Base-by-base conservation (phyloP, 192 early-diverging fungal genomes). In the Chytriomyces sp. region DNA sequence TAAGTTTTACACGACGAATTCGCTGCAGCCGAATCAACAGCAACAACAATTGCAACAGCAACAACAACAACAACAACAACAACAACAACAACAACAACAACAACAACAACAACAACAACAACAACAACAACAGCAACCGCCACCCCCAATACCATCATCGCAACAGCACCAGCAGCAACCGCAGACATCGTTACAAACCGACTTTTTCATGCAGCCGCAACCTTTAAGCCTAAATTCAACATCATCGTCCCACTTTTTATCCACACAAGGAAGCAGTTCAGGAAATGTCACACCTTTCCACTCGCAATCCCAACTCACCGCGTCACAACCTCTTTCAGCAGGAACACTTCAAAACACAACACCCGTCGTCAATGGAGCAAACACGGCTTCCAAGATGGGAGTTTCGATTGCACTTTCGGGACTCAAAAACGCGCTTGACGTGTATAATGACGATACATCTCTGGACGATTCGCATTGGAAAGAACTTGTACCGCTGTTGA, bases 61-160 rank as follows among this genome's bases (percentile, higher is more conserved):
- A 57, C 53, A 57, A 57, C 53, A 57, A 57, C 53, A 0, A 53
- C 50, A 53, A 53, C 50, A 53, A 53, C 50, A 53, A 53, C 50
- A 53, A 53, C 50, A 53, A 53, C n/a, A n/a, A n/a, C n/a, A n/a
- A n/a, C n/a, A n/a, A n/a, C 50, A 53, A 53, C 50, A 53, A 53
- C 50, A 53, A 53, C 9, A 53, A 53, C 18, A 10, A 10, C 50
- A 53, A 53, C 50, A 53, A 53, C 8, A 18, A 18, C 50, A 53
- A 53, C 50, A 53, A 18, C 50, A 53, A 53, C 50, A 53, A 53
- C 50, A 53, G 18, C 50, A 53, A 57, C 53, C 13, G 20, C 53
- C 13, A 57, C 53, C 13, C 2, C 53, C 13, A 57, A 13, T 3
- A 57, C 53, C 13, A 57, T 3, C 13, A 57, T 20, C 13, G 5